A percentile compares a stretch with the other conserved stretches of the same genome.
phyloP scores from a whole-genome alignment of 768 basidiomycete species.

The Trametes punicea region DNA sequence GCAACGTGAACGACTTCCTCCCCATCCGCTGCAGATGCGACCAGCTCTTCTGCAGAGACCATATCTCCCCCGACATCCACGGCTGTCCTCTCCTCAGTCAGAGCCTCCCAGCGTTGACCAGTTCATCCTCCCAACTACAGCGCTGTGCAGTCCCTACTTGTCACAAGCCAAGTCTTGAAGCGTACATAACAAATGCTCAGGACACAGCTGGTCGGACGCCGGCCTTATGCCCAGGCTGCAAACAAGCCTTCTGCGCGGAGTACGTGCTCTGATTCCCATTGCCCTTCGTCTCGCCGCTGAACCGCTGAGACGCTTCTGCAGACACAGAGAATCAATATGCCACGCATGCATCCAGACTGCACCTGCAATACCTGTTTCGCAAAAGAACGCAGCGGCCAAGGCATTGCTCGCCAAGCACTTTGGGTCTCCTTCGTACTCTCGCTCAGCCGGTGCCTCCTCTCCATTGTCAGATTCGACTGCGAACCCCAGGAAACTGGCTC shows the following conservation, averaged over 20 bases:
- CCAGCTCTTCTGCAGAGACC: conserved; percentile 57
- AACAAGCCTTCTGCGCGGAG: conserved; percentile 61
- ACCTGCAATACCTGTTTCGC: conserved; percentile 11
- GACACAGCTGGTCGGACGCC: conserved; percentile 28
- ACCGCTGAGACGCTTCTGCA: conserved; percentile 27
- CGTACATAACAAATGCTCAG: conserved; percentile 32
- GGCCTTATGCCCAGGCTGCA: conserved; percentile 51
- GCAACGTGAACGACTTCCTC: conserved; percentile 68
- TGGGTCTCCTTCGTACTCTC: conserved; percentile 24
- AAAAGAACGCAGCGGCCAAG: conserved; percentile 47
- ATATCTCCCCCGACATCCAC: conserved; percentile 60
- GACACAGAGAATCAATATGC: conserved; percentile 65
- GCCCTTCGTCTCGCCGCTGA: neutral
- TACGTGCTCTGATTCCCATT: conserved; percentile 30
- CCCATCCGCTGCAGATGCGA: conserved; percentile 70
- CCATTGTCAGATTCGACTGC: conserved; percentile 29
- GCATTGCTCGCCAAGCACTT: conserved; percentile 55
- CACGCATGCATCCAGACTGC: conserved; percentile 47
- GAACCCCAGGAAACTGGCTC: conserved; percentile 52
- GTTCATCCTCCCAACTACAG: conserved; percentile 32
- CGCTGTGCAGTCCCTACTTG: conserved; percentile 54
- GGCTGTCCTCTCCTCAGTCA: conserved; percentile 38
- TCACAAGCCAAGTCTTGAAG: conserved; percentile 51
- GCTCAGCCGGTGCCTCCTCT: conserved; percentile 3
- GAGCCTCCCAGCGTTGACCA: neutral